phyloP scores from a whole-genome alignment of 2,329 filamentous ascomycete genomes.

The Calonectria crousiana region DNA sequence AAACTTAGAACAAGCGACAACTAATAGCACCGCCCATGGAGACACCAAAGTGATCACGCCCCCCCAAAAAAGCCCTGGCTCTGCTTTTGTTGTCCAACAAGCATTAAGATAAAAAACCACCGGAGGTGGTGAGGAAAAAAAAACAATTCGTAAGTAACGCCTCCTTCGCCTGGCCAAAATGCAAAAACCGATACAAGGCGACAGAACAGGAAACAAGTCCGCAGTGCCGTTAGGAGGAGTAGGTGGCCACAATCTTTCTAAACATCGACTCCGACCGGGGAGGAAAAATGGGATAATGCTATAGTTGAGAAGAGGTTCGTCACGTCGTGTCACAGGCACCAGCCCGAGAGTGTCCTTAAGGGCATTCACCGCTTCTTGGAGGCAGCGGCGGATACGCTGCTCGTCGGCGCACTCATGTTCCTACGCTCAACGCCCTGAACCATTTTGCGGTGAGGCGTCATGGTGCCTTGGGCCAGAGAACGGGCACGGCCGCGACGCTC shows the following conservation, averaged over 20 bases:
- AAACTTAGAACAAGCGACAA: background rate
- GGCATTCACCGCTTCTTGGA: slow-evolving; percentile 35
- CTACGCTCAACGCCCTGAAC: slow-evolving; percentile 61
- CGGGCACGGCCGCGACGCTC: slow-evolving; percentile 78
- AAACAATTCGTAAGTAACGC: slow-evolving; percentile 30
- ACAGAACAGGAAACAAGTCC: slow-evolving; percentile 9
- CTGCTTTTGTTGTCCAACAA: slow-evolving; percentile 15
- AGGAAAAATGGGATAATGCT: slow-evolving; percentile 1
- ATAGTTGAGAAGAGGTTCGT: slow-evolving; percentile 25
- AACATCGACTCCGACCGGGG: background rate
- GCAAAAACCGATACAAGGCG: slow-evolving; percentile 28
- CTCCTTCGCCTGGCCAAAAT: slow-evolving; percentile 38
- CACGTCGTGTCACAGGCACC: slow-evolving; percentile 38
- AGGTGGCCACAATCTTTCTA: slow-evolving; percentile 14
- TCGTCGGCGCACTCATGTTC: slow-evolving; percentile 62
- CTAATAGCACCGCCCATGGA: background rate
- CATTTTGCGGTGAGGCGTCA: slow-evolving; percentile 69
- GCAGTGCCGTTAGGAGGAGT: slow-evolving; percentile 13
- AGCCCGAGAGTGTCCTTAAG: slow-evolving; percentile 7
- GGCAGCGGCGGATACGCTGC: slow-evolving; percentile 39
- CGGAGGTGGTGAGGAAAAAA: slow-evolving; percentile 12
- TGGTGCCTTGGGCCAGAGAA: slow-evolving; percentile 73
- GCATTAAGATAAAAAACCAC: slow-evolving; percentile 17
- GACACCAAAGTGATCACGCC: slow-evolving; percentile 12
- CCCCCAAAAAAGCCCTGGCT: slow-evolving; percentile 1